Evolutionary conservation across 176 grass and related monocot genomes (phyloP).

Genomic region (Oryza australiensis): DNA sequence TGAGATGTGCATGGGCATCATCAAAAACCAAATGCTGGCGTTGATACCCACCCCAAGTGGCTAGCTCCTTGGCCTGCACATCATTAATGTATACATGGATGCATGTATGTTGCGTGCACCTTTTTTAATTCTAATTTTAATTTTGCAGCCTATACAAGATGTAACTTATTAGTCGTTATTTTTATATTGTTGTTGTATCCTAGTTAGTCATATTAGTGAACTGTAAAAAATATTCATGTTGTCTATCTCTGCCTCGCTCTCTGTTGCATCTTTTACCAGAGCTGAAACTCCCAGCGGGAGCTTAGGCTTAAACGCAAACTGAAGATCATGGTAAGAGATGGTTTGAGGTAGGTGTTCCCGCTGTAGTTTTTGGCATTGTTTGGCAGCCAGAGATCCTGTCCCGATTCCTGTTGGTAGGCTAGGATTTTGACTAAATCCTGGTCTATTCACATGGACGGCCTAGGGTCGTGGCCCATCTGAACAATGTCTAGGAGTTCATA

Average conservation of each 20-base stretch:
- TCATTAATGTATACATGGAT: no score
- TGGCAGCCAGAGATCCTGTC: background rate
- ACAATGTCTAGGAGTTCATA: no score
- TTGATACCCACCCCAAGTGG: constrained; percentile 70
- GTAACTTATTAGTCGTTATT: background rate
- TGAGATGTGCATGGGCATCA: constrained; percentile 83
- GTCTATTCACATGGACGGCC: no score
- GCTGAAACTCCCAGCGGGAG: background rate
- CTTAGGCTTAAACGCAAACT: background rate
- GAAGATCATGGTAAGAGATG: no score
- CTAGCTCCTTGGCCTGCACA: constrained; percentile 21
- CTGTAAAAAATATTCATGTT: background rate
- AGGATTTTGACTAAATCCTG: no score
- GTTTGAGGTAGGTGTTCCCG: background rate
- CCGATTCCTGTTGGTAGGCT: background rate
- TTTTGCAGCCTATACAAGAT: background rate
- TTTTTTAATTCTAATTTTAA: background rate
- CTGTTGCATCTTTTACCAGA: background rate
- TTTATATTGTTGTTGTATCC: background rate
- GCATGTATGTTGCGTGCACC: background rate
- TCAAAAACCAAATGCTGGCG: constrained; percentile 89
- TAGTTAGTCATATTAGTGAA: background rate
- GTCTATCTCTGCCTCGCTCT: background rate
- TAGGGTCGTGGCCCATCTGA: no score
- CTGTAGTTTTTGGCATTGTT: background rate